Evolutionary conservation across 106 monocot species (phyloP).

Genomic region (Allium cepa): DNA sequence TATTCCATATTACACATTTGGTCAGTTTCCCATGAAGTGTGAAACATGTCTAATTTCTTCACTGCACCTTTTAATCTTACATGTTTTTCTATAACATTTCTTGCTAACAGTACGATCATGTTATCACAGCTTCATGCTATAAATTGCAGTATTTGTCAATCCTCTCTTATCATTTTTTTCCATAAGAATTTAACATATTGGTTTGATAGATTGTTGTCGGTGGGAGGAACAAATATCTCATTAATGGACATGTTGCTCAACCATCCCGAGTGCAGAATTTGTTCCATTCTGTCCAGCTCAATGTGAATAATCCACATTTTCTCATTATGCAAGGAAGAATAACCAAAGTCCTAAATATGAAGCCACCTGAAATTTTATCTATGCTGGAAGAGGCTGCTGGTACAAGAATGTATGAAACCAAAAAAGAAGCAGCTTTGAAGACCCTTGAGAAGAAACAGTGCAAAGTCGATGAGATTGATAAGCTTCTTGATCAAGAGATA

Average conservation of each 20-base stretch:
- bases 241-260: constrained; percentile 88
- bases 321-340: constrained; percentile 99
- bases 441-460: constrained; percentile 92
- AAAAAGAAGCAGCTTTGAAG: constrained; percentile 85
- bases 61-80: no score
- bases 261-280: constrained; percentile 91
- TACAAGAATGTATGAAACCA: constrained; percentile 96
- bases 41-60: no score
- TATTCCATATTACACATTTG: no score
- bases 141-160: not conserved
- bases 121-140: not conserved
- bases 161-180: no score
- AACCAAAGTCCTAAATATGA: constrained; percentile 97
- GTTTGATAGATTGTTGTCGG: constrained; percentile 75
- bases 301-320: constrained; percentile 98
- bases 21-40: no score
- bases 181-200: no score
- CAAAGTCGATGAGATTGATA: constrained; percentile 96
- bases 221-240: constrained; percentile 89
- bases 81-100: no score
- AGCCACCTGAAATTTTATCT: constrained; percentile 92
- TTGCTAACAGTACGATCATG: no score
- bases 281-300: constrained; percentile 96
- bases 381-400: constrained; percentile 99
- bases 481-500: constrained; percentile 91